These are phyloP conservation scores for Penicillium sp. DNA, from an alignment of 2,329 filamentous ascomycete genomes.

Conservation along the genomic window DNA sequence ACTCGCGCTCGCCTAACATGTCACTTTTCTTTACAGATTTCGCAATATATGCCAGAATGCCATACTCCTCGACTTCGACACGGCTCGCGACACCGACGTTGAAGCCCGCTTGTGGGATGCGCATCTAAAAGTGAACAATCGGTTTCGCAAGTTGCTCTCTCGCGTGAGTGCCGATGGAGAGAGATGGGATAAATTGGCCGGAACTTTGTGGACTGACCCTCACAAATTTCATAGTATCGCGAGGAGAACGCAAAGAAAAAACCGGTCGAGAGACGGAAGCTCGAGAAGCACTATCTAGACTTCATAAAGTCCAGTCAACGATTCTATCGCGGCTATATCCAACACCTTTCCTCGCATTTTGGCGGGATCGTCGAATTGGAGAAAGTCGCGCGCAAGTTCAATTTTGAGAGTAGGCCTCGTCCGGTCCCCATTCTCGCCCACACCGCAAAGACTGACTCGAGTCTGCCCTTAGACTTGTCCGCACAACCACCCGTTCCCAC, in stretches of 20 bases:
- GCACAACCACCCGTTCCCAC: constrained; percentile 52
- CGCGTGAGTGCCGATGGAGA: constrained; percentile 46
- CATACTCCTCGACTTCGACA: constrained; percentile 67
- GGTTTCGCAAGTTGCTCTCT: constrained; percentile 73
- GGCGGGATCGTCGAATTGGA: constrained; percentile 62
- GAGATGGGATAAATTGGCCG: background rate
- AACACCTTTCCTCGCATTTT: constrained; percentile 69
- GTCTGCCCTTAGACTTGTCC: constrained; percentile 42
- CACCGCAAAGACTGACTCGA: constrained; percentile 1
- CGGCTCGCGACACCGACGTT: constrained; percentile 60
- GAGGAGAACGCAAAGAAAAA: constrained; percentile 57
- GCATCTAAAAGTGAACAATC: constrained; percentile 76
- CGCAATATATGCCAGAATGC: constrained; percentile 72
- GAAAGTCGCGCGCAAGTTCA: constrained; percentile 58
- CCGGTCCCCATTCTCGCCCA: background rate
- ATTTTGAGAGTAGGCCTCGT: constrained; percentile 49
- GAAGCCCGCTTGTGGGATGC: constrained; percentile 78
- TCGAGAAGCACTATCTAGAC: constrained; percentile 78
- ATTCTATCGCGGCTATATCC: constrained; percentile 86
- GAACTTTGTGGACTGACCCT: constrained; percentile 13
- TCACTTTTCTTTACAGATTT: constrained; percentile 54
- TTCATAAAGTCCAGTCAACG: constrained; percentile 87
- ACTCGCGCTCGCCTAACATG: background rate
- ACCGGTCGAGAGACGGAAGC: constrained; percentile 70
- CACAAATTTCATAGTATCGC: constrained; percentile 45